Conservation (phyloP, 805 yeast species). For the Metschnikowia reukaufii region DNA sequence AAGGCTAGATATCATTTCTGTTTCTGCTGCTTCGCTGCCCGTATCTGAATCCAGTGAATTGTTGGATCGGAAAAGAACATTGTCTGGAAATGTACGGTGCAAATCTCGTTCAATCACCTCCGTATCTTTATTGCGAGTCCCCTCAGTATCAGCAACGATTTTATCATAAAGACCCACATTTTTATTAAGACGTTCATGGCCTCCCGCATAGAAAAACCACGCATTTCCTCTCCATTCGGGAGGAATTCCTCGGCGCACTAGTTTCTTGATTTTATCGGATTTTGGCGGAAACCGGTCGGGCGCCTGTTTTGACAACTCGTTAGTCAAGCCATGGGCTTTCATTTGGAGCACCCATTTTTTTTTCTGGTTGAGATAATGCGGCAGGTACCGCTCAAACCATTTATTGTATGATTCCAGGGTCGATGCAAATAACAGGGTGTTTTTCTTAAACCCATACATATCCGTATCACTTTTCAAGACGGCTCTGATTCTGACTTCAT, state of each 20-base stretch:
- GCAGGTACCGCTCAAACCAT: constrained; percentile 75
- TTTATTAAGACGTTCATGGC: constrained; percentile 66
- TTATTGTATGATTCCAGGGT: constrained; percentile 57
- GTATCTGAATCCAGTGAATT: not conserved
- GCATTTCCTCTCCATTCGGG: constrained; percentile 97
- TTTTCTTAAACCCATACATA: constrained; percentile 84
- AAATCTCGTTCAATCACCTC: constrained; percentile 94
- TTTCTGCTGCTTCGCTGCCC: constrained; percentile 39
- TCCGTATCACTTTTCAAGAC: constrained; percentile 40
- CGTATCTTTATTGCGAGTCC: constrained; percentile 65
- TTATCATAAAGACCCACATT: constrained; percentile 74
- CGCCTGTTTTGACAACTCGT: constrained; percentile 21
- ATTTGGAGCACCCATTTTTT: constrained; percentile 73
- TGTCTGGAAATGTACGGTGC: constrained; percentile 94
- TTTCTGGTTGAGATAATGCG: constrained; percentile 62
- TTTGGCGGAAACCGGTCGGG: constrained; percentile 75
- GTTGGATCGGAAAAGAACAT: constrained; percentile 62
- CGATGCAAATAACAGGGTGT: constrained; percentile 46
- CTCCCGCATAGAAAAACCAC: constrained; percentile 94
- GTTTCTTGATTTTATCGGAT: constrained; percentile 75
- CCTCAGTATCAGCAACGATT: constrained; percentile 58
- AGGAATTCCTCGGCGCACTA: constrained; percentile 89
- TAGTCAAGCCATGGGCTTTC: constrained; percentile 63
- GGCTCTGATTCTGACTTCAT: constrained; percentile 4
- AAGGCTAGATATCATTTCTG: constrained; percentile 65